Conservation (phyloP, 129 eudicot genomes). For the Glebionis coronaria region DNA sequence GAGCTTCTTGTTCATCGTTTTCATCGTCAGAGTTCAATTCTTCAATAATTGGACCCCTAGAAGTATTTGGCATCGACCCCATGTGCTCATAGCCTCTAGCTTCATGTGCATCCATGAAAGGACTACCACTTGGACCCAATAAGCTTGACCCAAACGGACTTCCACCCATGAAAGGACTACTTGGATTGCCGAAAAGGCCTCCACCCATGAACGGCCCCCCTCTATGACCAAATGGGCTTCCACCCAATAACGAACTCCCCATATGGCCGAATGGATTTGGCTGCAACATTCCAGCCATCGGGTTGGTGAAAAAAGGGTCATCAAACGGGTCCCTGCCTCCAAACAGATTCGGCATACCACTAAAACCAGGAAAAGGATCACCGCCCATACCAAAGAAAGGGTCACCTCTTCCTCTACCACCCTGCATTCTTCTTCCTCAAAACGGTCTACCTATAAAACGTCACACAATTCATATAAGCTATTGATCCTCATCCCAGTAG, state of each 20-base stretch:
- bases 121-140: too few species aligned
- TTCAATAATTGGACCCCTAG: conserved; percentile 70
- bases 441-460: conserved; percentile 27
- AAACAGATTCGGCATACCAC: conserved; percentile 51
- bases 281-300: conserved; percentile 57
- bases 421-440: conserved; percentile 48
- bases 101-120: conserved; percentile 26
- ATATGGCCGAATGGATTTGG: conserved; percentile 41
- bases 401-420: conserved; percentile 52
- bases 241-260: conserved; percentile 42
- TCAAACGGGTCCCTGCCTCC: conserved; percentile 80
- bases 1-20: conserved; percentile 34
- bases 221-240: conserved; percentile 17
- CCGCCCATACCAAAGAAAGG: conserved; percentile 42
- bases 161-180: too few species aligned
- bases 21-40: conserved; percentile 77
- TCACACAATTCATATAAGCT: background rate
- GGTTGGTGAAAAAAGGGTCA: conserved; percentile 74
- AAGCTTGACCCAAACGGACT: too few species aligned
- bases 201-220: too few species aligned
- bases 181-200: too few species aligned
- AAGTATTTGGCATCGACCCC: conserved; percentile 32
- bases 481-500: too few species aligned
- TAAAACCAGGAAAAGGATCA: conserved; percentile 53
- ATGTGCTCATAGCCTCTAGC: conserved; percentile 40